These are phyloP conservation scores for Paraphoma chrysanthemicola DNA, from an alignment of 2,329 filamentous ascomycete species.

Conservation along the genomic window DNA sequence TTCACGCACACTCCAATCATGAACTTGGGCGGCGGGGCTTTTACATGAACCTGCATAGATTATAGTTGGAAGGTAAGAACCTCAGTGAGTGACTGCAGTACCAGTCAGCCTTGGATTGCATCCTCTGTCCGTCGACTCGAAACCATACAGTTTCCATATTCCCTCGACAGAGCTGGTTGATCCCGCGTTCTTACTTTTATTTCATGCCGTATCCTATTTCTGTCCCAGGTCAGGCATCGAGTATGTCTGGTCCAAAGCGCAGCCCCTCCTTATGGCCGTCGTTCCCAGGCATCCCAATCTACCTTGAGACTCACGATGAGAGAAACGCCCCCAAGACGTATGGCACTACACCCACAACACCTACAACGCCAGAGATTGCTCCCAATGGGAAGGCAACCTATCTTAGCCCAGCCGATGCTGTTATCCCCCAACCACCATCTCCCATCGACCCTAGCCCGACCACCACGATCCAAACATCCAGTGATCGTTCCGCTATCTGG, in stretches of 20 bases:
- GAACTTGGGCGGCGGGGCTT: slow-evolving; percentile 7
- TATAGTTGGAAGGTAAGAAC: slow-evolving; percentile 25
- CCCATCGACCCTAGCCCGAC: slow-evolving; percentile 16
- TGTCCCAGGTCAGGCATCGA: slow-evolving; percentile 3
- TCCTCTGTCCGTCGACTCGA: background rate
- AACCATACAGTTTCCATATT: background rate
- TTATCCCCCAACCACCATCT: background rate
- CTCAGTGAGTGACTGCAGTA: slow-evolving; percentile 7
- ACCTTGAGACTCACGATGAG: slow-evolving; percentile 27
- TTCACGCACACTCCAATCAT: slow-evolving; percentile 27
- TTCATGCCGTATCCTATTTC: slow-evolving; percentile 26
- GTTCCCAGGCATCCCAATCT: slow-evolving; percentile 34
- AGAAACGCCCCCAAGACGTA: slow-evolving; percentile 19
- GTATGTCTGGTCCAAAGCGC: slow-evolving; percentile 6
- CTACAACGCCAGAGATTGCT: slow-evolving; percentile 22
- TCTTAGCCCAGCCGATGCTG: background rate
- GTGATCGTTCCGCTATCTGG: slow-evolving; percentile 23
- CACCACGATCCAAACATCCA: slow-evolving; percentile 27
- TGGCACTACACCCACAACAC: slow-evolving; percentile 28
- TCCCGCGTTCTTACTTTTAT: slow-evolving; percentile 5
- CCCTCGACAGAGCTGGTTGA: background rate
- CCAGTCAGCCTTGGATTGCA: slow-evolving; percentile 9
- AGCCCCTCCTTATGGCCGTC: slow-evolving; percentile 26
- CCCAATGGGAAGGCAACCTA: slow-evolving; percentile 2
- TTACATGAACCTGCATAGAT: slow-evolving; percentile 19